Evolutionary conservation across 352 stramenopile genomes (phyloP), one percentile per base, ranked within the genome.

Genomic region (Phytophthora idaei): DNA sequence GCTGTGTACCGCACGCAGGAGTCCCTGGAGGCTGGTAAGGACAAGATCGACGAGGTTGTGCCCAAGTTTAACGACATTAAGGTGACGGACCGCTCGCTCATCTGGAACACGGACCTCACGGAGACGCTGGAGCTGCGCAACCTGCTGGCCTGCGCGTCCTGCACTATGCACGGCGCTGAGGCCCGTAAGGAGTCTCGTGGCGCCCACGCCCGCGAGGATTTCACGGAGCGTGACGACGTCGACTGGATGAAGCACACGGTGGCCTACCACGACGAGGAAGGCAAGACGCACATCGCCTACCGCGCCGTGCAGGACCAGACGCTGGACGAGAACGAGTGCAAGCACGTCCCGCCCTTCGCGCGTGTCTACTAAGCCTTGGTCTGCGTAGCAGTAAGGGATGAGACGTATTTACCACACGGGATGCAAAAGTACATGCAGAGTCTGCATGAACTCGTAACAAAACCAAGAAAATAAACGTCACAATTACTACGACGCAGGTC

Each of bases 161-260:
- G 87, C 34, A 99, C 97, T 10, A 99, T 99, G 87, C 92, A 98
- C 73, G 88, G 80, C 31, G 96, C 97, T 15, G 93, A 99, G 74
- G 88, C 83, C 10, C 81, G 97, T 34, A 99, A 99, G 81, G 97
- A 99, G 78, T 94, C 73, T 54, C 87, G 97, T 64, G 96, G 97
- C 49, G 97, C 97, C n/a, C 97, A 99, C 78, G 97, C 97, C 6
- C 90, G 95, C 55, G 96, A 99, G 76, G 92, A 99, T 76, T 99
- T 97, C 70, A 84, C 89, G 5, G 83, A 97, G 50, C 87, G 97
- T 57, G 83, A 98, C 64, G 96, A 99, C 74, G 85, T 94, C 48
- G 84, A 98, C 29, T 99, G 96, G 96, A 99, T 99, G 96, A 99
- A 98, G 72, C 97, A 99, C 78, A 99, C 94, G 11, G 69, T 99